Conservation (phyloP, 345 rosid species). For the Barbarea vulgaris region DNA sequence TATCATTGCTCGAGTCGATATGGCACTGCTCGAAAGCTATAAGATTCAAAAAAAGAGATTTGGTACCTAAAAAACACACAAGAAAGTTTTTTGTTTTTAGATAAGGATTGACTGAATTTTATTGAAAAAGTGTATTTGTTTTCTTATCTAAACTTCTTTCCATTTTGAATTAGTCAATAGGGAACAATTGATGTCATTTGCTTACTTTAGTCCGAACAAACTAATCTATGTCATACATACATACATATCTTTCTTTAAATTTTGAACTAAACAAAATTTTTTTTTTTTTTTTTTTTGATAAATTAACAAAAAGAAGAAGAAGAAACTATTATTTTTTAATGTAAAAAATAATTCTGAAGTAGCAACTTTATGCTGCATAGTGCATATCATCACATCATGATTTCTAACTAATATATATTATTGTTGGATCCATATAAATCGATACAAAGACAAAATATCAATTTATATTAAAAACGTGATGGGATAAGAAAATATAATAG, state of each 20-base stretch:
- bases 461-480: background rate
- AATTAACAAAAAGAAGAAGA: too few relatives aligned
- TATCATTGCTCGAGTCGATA: slow-evolving; percentile 70
- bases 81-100: background rate
- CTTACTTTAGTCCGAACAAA: background rate
- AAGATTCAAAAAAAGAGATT: slow-evolving; percentile 81
- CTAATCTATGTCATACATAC: background rate
- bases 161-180: slow-evolving; percentile 23
- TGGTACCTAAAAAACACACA: slow-evolving; percentile 47
- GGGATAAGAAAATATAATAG: background rate
- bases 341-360: background rate
- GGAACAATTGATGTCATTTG: slow-evolving; percentile 18
- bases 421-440: background rate
- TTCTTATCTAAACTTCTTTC: background rate
- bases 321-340: too few relatives aligned
- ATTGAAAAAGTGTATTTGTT: background rate
- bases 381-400: background rate
- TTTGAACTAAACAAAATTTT: too few relatives aligned
- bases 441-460: background rate
- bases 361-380: background rate
- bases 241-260: too few relatives aligned
- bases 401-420: background rate
- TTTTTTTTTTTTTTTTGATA: too few relatives aligned
- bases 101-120: background rate
- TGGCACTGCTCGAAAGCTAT: slow-evolving; percentile 88